Conservation (phyloP, 805 yeast species). For the Wickerhamiella siamensis region DNA sequence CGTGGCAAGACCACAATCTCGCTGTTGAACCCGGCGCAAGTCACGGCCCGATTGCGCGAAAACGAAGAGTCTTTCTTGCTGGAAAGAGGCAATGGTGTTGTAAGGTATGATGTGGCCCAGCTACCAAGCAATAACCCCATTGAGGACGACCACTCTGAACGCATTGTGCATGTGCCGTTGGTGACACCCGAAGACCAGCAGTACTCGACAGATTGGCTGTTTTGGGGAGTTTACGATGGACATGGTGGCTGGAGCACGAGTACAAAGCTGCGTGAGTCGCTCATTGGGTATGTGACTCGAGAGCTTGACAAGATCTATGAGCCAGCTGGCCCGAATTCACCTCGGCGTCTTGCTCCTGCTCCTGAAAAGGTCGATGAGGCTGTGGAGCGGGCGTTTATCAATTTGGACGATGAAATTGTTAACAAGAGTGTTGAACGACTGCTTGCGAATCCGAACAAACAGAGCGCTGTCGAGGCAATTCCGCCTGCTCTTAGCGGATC, state of each 20-base stretch:
- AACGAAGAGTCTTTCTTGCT: constrained; percentile 69
- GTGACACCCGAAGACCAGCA: constrained; percentile 27
- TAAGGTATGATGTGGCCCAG: constrained; percentile 80
- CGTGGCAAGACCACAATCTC: constrained; percentile 4
- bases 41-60: constrained; percentile 50
- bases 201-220: constrained; percentile 63
- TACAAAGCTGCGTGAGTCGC: constrained; percentile 63
- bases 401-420: constrained; percentile 77
- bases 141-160: constrained; percentile 86
- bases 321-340: constrained; percentile 34
- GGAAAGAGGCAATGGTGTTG: constrained; percentile 74
- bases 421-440: constrained; percentile 56
- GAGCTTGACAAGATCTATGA: constrained; percentile 50
- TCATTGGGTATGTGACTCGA: constrained; percentile 60
- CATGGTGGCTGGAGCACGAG: constrained; percentile 95
- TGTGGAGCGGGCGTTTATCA: constrained; percentile 62
- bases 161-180: constrained; percentile 48
- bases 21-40: constrained; percentile 37
- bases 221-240: constrained; percentile 93
- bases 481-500: constrained; percentile 95
- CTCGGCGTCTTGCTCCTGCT: constrained; percentile 43
- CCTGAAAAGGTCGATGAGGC: constrained; percentile 65
- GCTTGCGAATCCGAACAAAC: constrained; percentile 49
- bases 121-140: constrained; percentile 84
- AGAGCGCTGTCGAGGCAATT: constrained; percentile 51